phyloP scores from a whole-genome alignment of 2,329 filamentous ascomycete genomes.

The Aschersonia sp. region DNA sequence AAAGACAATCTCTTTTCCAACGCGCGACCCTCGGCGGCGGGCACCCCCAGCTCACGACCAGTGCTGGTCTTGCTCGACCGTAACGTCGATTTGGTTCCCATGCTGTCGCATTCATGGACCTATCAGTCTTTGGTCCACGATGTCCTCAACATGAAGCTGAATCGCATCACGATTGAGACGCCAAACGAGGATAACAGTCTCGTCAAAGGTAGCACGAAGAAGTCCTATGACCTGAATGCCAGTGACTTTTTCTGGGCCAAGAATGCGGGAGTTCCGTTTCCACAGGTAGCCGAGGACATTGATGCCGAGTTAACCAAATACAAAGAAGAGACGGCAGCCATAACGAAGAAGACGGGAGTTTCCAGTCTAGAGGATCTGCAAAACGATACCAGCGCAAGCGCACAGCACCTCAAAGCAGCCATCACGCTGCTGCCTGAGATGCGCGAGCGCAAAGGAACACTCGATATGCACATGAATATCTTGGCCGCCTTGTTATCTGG shows the following conservation, averaged over 20 bases:
- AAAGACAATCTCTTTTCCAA: slow-evolving; percentile 91
- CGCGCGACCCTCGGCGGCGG: slow-evolving; percentile 41
- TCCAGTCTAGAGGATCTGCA: slow-evolving; percentile 86
- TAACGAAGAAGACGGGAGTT: slow-evolving; percentile 90
- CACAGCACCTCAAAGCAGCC: slow-evolving; percentile 88
- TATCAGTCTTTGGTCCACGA: slow-evolving; percentile 73
- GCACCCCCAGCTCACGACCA: slow-evolving; percentile 61
- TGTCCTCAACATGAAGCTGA: slow-evolving; percentile 48
- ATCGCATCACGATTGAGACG: slow-evolving; percentile 84
- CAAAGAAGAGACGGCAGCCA: slow-evolving; percentile 85
- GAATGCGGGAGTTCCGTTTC: slow-evolving; percentile 82
- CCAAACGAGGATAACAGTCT: slow-evolving; percentile 65
- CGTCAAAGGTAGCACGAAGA: slow-evolving; percentile 63
- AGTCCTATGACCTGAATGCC: slow-evolving; percentile 75
- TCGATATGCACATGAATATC: slow-evolving; percentile 99
- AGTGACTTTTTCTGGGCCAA: slow-evolving; percentile 96
- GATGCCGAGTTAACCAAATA: slow-evolving; percentile 87
- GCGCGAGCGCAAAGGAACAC: slow-evolving; percentile 75
- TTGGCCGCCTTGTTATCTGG: slow-evolving; percentile 60
- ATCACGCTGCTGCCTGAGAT: slow-evolving; percentile 88
- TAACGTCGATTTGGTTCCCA: slow-evolving; percentile 88
- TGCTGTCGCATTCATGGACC: slow-evolving; percentile 86
- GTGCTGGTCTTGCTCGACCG: slow-evolving; percentile 89
- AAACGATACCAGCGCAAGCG: slow-evolving; percentile 75
- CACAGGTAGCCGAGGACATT: slow-evolving; percentile 91